phyloP scores from a whole-genome alignment of 768 basidiomycete species.

The Panaeolus cyanescens region DNA sequence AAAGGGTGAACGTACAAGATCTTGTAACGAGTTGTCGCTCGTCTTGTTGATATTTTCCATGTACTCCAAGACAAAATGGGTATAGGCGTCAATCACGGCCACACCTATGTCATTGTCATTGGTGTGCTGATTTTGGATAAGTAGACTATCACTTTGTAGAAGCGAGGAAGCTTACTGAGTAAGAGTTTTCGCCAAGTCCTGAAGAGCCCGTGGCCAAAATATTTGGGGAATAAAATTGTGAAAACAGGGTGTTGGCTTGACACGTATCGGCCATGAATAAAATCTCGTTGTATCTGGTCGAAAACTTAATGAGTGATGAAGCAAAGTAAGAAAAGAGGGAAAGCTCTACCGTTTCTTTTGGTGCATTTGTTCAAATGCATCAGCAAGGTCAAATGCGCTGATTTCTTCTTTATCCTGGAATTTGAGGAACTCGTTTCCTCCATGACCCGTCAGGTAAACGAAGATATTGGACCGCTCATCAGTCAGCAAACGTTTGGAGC shows the following conservation, averaged over 20 bases:
- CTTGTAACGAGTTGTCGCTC: constrained; percentile 73
- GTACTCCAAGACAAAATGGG: constrained; percentile 88
- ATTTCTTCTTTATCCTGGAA: constrained; percentile 99
- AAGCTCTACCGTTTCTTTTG: constrained; percentile 82
- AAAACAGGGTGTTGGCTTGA: constrained; percentile 91
- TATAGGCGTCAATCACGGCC: constrained; percentile 93
- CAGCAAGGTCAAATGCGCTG: constrained; percentile 95
- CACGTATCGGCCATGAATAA: constrained; percentile 94
- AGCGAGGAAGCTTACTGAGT: constrained; percentile 63
- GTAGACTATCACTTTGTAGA: neutral
- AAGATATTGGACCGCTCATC: constrained; percentile 93
- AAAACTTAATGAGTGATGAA: neutral
- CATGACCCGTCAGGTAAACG: constrained; percentile 98
- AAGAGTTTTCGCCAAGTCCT: constrained; percentile 84
- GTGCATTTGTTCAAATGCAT: constrained; percentile 98
- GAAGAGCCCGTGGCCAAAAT: constrained; percentile 95
- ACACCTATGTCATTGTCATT: constrained; percentile 95
- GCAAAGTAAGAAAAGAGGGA: neutral
- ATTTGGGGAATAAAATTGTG: constrained; percentile 91
- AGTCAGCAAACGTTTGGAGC: constrained; percentile 88
- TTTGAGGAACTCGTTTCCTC: constrained; percentile 97
- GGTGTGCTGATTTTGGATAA: constrained; percentile 61
- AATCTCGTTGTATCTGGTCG: constrained; percentile 84
- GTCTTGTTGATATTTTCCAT: constrained; percentile 95
- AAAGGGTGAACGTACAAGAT: constrained; percentile 70